phyloP scores from a whole-genome alignment of 345 rosid genomes.

The Noccaea bulbosa region DNA sequence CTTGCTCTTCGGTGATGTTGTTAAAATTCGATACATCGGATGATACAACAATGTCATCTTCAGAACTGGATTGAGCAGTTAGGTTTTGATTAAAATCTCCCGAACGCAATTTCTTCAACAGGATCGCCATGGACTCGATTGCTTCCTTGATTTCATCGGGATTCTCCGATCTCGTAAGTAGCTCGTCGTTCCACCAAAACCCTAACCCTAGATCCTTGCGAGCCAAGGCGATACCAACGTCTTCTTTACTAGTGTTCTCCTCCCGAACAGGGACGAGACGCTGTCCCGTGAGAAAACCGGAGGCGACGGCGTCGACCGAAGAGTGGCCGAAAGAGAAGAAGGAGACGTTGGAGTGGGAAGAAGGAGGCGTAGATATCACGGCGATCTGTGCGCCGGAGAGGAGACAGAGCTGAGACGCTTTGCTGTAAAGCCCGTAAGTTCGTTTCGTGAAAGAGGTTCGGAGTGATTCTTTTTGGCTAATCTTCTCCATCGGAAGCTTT shows the following conservation, averaged over 20 bases:
- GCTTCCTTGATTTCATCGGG: not conserved
- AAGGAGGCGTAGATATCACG: not conserved
- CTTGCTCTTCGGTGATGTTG: not conserved
- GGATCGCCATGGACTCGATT: not conserved
- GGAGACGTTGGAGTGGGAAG: not conserved
- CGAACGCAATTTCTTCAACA: not conserved
- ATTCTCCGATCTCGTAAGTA: not conserved
- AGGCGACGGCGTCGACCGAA: not conserved
- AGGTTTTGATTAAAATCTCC: not conserved
- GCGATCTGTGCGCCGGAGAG: constrained; percentile 10
- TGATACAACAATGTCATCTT: no score
- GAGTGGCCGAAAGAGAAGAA: constrained; percentile 26
- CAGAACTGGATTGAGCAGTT: no score
- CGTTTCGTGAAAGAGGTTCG: not conserved
- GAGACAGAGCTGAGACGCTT: constrained; percentile 18
- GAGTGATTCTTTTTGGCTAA: not conserved
- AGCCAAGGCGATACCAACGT: not conserved
- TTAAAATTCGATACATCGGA: not conserved
- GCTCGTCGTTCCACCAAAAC: constrained; percentile 3
- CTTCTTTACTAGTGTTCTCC: not conserved
- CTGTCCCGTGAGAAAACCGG: not conserved
- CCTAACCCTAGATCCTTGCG: constrained; percentile 6
- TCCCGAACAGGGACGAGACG: not conserved
- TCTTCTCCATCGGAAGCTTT: not conserved
- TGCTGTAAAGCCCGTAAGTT: not conserved